Evolutionary conservation across 306 rosid genomes (phyloP), one percentile per base, ranked within the genome.

Genomic region (Nissolia schottii): DNA sequence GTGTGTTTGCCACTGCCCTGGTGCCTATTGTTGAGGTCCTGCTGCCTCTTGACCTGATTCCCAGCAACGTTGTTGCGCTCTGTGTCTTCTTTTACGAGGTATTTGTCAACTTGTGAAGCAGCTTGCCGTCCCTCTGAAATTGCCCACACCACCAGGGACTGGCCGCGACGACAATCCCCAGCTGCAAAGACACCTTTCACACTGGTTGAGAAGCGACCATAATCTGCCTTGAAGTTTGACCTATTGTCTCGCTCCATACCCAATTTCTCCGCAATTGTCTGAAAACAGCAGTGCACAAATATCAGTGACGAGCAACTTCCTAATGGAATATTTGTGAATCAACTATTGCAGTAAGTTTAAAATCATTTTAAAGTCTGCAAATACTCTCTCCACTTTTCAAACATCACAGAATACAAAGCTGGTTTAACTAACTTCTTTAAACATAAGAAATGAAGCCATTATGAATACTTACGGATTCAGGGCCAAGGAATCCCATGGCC

Each of bases 401-500:
- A 32, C 48, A 58, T 53, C 74, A 65, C 10, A n/a, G 29, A n/a
- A n/a, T 65, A 19, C 15, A 12, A 27, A 22, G 41, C 68, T 37
- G 2, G 11, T 60, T n/a, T 31, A 32, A 28, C 3, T 14, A 11
- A 19, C 22, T 35, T 34, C 19, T 45, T 58, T 29, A 29, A 14
- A 8, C 65, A 58, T 15, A 3, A 38, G 9, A 56, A 41, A 65
- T 28, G 8, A 22, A 38, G 48, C 14, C 51, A 19, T 64, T 58
- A 15, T 45, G 57, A 73, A 53, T 45, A 85, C 97, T 89, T 58
- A 95, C 99, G 78, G 92, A 65, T 74, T 95, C 97, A 1, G 99
- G 99, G 68, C 99, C 99, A 27, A 95, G 99, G 87, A 95, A 95
- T 23, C 99, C 99, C 99, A 95, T 91, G 64, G 99, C 99, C 12